phyloP scores from a whole-genome alignment of 1,284 basidiomycete species.

The Mrakiaceae sp. region DNA sequence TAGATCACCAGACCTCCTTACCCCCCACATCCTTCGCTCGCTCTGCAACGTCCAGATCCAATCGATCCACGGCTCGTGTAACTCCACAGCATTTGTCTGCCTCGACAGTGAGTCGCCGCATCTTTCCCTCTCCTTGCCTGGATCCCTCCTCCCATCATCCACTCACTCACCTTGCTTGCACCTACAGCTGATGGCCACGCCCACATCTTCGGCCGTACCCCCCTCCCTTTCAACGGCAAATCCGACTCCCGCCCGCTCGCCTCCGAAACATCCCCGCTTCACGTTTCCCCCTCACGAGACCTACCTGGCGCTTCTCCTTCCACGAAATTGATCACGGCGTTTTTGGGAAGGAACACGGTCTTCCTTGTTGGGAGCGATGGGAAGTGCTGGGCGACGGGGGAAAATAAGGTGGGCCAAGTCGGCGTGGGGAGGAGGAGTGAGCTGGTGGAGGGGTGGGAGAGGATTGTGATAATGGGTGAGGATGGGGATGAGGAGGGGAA shows the following conservation, averaged over 20 bases:
- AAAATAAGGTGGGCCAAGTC: constrained; percentile 59
- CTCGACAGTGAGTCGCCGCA: constrained; percentile 37
- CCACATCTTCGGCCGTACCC: constrained; percentile 74
- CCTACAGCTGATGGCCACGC: constrained; percentile 49
- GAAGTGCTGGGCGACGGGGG: constrained; percentile 64
- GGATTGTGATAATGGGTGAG: neutral
- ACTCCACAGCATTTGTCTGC: constrained; percentile 55
- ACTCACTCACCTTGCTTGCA: no score
- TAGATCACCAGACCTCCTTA: constrained; percentile 54
- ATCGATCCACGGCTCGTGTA: constrained; percentile 46
- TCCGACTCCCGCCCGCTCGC: constrained; percentile 48
- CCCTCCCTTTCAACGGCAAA: constrained; percentile 26
- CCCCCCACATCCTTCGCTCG: constrained; percentile 74
- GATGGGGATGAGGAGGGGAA: neutral
- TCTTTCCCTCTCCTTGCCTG: no score
- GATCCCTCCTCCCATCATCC: no score
- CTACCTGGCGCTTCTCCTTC: constrained; percentile 45
- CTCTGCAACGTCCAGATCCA: constrained; percentile 58
- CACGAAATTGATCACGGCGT: constrained; percentile 62
- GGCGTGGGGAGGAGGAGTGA: neutral
- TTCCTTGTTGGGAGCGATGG: constrained; percentile 66
- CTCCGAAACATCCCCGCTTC: constrained; percentile 7
- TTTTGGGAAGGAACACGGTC: constrained; percentile 64
- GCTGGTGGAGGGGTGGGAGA: neutral
- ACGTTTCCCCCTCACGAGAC: constrained; percentile 50